These are phyloP conservation scores for Pythium aphanidermatum DNA, from an alignment of 352 stramenopile species.

Conservation along the genomic window DNA sequence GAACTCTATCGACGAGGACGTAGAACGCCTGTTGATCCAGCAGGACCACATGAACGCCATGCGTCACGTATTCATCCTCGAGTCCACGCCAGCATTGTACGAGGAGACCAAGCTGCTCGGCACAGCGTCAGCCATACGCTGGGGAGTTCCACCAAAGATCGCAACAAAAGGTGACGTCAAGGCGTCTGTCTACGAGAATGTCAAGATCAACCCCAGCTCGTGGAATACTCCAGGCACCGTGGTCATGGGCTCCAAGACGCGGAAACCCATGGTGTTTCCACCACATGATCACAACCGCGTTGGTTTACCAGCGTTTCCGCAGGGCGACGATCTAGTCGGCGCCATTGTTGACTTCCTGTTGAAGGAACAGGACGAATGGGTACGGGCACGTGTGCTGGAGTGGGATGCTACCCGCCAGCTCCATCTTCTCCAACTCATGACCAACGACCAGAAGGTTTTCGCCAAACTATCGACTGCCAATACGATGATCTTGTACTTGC, in stretches of 20 bases:
- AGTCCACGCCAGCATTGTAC: slow-evolving; percentile 60
- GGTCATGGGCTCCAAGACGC: slow-evolving; percentile 34
- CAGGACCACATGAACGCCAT: slow-evolving; percentile 31
- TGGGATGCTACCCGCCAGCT: slow-evolving; percentile 57
- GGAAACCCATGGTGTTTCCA: slow-evolving; percentile 42
- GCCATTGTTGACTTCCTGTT: slow-evolving; percentile 72
- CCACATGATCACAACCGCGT: slow-evolving; percentile 26
- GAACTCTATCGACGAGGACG: slow-evolving; percentile 33
- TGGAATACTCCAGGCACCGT: slow-evolving; percentile 37
- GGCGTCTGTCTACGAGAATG: slow-evolving; percentile 17
- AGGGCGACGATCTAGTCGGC: slow-evolving; percentile 36
- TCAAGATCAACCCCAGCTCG: slow-evolving; percentile 32
- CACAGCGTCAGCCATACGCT: slow-evolving; percentile 30
- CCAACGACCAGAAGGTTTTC: slow-evolving; percentile 54
- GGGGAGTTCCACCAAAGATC: slow-evolving; percentile 8
- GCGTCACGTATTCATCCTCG: slow-evolving; percentile 66
- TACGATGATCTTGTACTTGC: slow-evolving; percentile 63
- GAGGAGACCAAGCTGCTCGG: slow-evolving; percentile 42
- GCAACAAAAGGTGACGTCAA: slow-evolving; percentile 23
- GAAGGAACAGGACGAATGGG: slow-evolving; percentile 62
- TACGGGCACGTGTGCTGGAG: slow-evolving; percentile 60
- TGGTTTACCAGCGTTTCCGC: slow-evolving; percentile 50
- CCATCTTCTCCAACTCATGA: slow-evolving; percentile 64
- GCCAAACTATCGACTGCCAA: slow-evolving; percentile 45
- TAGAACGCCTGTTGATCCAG: slow-evolving; percentile 18